A percentile compares a stretch with the other conserved stretches of the same genome.
These are phyloP conservation scores for Claviceps capensis DNA, from an alignment of 2,329 filamentous ascomycete species.

Conservation along the genomic window DNA sequence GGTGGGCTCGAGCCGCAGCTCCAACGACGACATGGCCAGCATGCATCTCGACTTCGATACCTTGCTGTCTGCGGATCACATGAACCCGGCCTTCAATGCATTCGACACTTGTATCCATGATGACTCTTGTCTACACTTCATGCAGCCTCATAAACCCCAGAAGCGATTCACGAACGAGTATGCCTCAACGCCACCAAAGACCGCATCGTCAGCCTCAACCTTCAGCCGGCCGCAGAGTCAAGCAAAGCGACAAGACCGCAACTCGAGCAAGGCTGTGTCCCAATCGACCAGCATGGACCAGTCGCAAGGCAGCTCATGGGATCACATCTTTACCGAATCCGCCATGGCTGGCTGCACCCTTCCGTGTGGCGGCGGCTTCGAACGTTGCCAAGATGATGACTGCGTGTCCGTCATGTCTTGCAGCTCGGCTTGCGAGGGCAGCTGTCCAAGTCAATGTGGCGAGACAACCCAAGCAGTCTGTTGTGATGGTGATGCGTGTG, in stretches of 20 bases:
- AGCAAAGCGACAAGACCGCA: not conserved
- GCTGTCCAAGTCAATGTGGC: conserved; percentile 22
- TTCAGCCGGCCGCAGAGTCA: not conserved
- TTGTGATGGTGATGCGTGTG: conserved; percentile 23
- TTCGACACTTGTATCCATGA: conserved; percentile 17
- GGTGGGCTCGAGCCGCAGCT: conserved; percentile 7
- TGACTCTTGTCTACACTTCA: conserved; percentile 17
- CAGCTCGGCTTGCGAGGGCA: conserved; percentile 21
- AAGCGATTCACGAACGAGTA: conserved; percentile 5
- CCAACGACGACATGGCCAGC: conserved; percentile 17
- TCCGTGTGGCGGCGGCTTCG: not conserved
- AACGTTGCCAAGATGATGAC: conserved; percentile 13
- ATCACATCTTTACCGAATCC: conserved; percentile 8
- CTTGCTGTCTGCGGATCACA: conserved; percentile 12
- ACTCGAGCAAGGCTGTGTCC: not conserved
- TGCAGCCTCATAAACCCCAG: conserved; percentile 7
- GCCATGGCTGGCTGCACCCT: conserved; percentile 2
- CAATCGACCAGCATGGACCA: conserved; percentile 4
- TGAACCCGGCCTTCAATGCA: conserved; percentile 14
- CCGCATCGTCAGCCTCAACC: not conserved
- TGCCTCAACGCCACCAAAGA: conserved; percentile 4
- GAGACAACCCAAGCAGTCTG: conserved; percentile 18
- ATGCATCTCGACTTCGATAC: conserved; percentile 14
- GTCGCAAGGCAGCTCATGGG: conserved; percentile 8
- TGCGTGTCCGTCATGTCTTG: conserved; percentile 18